phyloP scores from a whole-genome alignment of 2,329 filamentous ascomycete species.

The Fusarium abutilonis region DNA sequence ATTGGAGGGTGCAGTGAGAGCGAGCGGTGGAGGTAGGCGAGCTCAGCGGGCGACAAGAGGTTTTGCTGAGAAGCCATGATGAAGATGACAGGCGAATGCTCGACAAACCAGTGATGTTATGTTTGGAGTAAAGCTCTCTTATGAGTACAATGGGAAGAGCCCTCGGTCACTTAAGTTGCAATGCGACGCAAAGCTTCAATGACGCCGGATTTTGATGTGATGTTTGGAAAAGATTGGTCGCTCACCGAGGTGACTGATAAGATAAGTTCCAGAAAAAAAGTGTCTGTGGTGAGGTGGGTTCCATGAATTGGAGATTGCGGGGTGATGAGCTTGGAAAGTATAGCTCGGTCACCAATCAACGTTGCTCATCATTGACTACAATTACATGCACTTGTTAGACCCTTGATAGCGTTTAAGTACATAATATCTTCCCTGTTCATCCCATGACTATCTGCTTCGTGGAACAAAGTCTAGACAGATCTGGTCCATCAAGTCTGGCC shows the following conservation, averaged over 20 bases:
- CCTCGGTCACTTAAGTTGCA: background rate
- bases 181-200: constrained; percentile 12
- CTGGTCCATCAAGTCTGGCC: constrained; percentile 64
- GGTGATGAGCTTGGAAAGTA: constrained; percentile 33
- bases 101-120: background rate
- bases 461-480: constrained; percentile 67
- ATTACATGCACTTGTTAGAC: background rate
- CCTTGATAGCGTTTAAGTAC: no score
- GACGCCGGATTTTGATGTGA: constrained; percentile 27
- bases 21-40: constrained; percentile 92
- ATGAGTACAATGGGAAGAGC: background rate
- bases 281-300: constrained; percentile 26
- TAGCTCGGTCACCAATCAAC: constrained; percentile 19
- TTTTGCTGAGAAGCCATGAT: constrained; percentile 74
- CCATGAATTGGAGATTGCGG: constrained; percentile 30
- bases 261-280: constrained; percentile 45
- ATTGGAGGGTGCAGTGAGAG: constrained; percentile 84
- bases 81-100: background rate
- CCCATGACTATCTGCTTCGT: constrained; percentile 3
- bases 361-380: background rate
- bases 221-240: constrained; percentile 42
- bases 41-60: constrained; percentile 92
- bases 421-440: background rate
- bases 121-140: background rate
- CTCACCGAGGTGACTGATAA: constrained; percentile 50